phyloP scores from a whole-genome alignment of 768 basidiomycete genomes.

The Agrocybe pediades region DNA sequence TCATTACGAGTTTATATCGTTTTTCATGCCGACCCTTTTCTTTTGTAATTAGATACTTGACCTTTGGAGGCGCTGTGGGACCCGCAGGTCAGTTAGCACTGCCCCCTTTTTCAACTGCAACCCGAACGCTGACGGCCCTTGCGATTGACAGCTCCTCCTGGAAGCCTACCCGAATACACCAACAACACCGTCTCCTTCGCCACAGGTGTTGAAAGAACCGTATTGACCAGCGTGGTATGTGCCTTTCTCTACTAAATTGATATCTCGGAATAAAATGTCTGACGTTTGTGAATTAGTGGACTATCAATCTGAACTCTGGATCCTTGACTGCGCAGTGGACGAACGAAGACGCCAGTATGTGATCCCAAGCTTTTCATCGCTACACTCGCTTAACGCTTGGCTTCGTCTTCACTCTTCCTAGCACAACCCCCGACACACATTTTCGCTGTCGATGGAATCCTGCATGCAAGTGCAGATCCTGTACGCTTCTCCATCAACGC shows the following conservation, averaged over 20 bases:
- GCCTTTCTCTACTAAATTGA: not conserved
- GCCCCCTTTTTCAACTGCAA: not conserved
- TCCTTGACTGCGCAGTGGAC: constrained; percentile 14
- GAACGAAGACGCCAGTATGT: constrained; percentile 15
- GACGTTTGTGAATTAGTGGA: constrained; percentile 12
- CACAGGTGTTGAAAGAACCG: constrained; percentile 1
- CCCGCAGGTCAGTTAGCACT: constrained; percentile 11
- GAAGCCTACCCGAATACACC: constrained; percentile 5
- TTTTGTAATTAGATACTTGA: constrained; percentile 14
- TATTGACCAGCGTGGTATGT: constrained; percentile 17
- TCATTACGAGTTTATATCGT: not conserved
- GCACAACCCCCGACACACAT: constrained; percentile 6
- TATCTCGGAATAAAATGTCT: not conserved
- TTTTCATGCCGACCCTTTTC: not conserved
- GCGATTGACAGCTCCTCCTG: constrained; percentile 6
- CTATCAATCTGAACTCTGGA: constrained; percentile 11
- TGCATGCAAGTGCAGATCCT: constrained; percentile 15
- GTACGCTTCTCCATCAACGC: constrained; percentile 3
- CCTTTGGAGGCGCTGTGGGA: constrained; percentile 9
- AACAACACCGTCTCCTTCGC: constrained; percentile 11
- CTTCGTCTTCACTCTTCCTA: not conserved
- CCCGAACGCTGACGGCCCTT: no score
- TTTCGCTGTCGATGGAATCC: constrained; percentile 1
- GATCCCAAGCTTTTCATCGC: no score
- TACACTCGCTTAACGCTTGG: not conserved